Evolutionary conservation across 768 basidiomycete genomes (phyloP).

Genomic region (Amanita inopinata): DNA sequence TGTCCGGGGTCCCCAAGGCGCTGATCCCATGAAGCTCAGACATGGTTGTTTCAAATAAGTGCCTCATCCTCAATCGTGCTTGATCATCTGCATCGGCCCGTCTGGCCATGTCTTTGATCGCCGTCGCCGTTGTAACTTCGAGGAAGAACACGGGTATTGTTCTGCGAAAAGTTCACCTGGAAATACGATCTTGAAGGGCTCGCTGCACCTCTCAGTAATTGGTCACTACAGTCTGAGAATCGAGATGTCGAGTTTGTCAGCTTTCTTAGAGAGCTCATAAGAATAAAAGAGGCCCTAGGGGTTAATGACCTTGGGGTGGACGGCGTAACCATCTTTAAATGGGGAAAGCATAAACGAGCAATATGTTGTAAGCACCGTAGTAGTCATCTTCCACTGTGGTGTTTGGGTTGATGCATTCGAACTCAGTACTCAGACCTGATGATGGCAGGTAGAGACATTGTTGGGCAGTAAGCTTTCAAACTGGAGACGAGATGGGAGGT

Average conservation of each 20-base stretch:
- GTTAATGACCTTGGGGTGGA: constrained; percentile 6
- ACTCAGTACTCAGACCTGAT: constrained; percentile 5
- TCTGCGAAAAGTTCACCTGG: background rate
- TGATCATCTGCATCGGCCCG: constrained; percentile 14
- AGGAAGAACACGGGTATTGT: constrained; percentile 15
- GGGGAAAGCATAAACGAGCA: constrained; percentile 6
- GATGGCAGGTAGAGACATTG: constrained; percentile 2
- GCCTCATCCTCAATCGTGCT: constrained; percentile 11
- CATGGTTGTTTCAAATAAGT: background rate
- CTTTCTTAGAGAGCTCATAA: background rate
- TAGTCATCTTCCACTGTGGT: constrained; percentile 7
- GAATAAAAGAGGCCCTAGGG: background rate
- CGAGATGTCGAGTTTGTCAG: background rate
- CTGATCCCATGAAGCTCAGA: constrained; percentile 8
- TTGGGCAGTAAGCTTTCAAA: too few species aligned
- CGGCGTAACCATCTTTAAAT: constrained; percentile 1
- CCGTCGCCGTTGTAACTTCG: constrained; percentile 11
- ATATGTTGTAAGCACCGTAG: constrained; percentile 9
- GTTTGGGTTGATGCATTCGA: constrained; percentile 4
- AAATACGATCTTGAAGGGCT: background rate
- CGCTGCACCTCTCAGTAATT: background rate
- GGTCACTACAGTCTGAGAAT: background rate
- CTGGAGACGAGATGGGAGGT: too few species aligned
- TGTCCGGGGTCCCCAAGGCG: constrained; percentile 6
- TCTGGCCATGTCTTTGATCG: constrained; percentile 8